phyloP scores from a whole-genome alignment of 371 early-diverging fungal genomes.

The Actinomortierella wolfii region DNA sequence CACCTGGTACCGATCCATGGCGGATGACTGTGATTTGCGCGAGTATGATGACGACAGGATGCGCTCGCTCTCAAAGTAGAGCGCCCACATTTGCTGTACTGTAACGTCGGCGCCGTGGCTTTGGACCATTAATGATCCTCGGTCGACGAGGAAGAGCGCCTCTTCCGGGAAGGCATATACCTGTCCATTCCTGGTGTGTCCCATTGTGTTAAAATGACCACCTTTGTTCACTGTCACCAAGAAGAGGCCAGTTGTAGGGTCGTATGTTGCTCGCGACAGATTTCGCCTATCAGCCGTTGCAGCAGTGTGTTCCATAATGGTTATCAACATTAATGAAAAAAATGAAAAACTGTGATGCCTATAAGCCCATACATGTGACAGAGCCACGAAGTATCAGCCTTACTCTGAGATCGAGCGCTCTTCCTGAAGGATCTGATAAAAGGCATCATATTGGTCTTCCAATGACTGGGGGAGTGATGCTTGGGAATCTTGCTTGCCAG shows the following conservation, averaged over 20 bases:
- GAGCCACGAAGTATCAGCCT: too few relatives aligned
- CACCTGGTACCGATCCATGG: slow-evolving; percentile 28
- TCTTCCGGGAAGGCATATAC: slow-evolving; percentile 54
- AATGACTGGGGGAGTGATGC: not conserved
- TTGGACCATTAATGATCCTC: slow-evolving; percentile 45
- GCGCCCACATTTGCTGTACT: slow-evolving; percentile 35
- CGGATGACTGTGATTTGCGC: not conserved
- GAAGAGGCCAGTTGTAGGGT: slow-evolving; percentile 22
- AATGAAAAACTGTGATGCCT: too few relatives aligned
- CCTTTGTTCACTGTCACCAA: slow-evolving; percentile 41
- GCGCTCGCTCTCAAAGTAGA: slow-evolving; percentile 9
- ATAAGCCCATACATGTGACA: too few relatives aligned
- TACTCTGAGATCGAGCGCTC: slow-evolving; percentile 40
- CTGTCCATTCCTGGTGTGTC: slow-evolving; percentile 47
- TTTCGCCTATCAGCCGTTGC: slow-evolving; percentile 14
- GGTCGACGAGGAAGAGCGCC: slow-evolving; percentile 56
- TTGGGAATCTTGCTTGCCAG: slow-evolving; percentile 8
- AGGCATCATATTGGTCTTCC: slow-evolving; percentile 34
- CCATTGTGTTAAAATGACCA: slow-evolving; percentile 52
- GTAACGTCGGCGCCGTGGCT: slow-evolving; percentile 19
- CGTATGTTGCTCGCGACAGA: slow-evolving; percentile 29
- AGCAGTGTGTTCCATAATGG: too few relatives aligned
- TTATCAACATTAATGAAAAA: too few relatives aligned
- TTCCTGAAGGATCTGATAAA: slow-evolving; percentile 26
- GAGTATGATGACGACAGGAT: too few relatives aligned